phyloP scores from a whole-genome alignment of 192 early-diverging fungal species.

The Jimgerdemannia flammicorona region DNA sequence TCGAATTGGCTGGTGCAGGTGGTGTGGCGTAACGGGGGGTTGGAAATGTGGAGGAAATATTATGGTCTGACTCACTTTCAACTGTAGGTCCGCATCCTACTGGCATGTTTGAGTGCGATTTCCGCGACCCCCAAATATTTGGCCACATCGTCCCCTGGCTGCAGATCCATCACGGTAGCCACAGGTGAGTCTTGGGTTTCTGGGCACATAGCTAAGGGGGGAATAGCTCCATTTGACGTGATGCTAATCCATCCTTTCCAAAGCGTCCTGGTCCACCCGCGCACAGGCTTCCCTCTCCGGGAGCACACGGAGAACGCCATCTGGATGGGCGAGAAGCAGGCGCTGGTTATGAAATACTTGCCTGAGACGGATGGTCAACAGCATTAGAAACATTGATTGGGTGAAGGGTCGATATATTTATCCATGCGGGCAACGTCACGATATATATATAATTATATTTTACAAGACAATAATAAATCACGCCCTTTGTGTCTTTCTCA shows the following conservation, averaged over 20 bases:
- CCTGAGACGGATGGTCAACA: not conserved
- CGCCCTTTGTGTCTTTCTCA: too few species aligned
- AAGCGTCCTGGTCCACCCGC: constrained; percentile 13
- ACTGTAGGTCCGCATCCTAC: constrained; percentile 12
- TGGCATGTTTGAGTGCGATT: constrained; percentile 21
- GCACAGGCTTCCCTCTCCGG: constrained; percentile 4
- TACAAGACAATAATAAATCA: too few species aligned
- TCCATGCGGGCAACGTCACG: too few species aligned
- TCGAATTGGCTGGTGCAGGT: not conserved
- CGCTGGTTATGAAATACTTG: constrained; percentile 6
- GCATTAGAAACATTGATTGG: not conserved
- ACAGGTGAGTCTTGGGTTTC: not conserved
- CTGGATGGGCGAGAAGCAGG: constrained; percentile 19
- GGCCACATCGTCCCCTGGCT: not conserved
- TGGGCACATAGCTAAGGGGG: too few species aligned
- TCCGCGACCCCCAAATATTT: constrained; percentile 5
- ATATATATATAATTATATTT: too few species aligned
- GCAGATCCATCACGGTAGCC: not conserved
- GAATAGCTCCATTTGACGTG: not conserved
- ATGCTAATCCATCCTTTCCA: too few species aligned
- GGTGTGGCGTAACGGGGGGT: too few species aligned
- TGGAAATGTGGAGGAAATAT: too few species aligned
- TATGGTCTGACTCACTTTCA: not conserved
- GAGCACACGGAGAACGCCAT: constrained; percentile 18
- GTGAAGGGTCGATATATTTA: not conserved